Base-by-base conservation (phyloP, 768 basidiomycete species). In the Coprinellus micaceus region DNA sequence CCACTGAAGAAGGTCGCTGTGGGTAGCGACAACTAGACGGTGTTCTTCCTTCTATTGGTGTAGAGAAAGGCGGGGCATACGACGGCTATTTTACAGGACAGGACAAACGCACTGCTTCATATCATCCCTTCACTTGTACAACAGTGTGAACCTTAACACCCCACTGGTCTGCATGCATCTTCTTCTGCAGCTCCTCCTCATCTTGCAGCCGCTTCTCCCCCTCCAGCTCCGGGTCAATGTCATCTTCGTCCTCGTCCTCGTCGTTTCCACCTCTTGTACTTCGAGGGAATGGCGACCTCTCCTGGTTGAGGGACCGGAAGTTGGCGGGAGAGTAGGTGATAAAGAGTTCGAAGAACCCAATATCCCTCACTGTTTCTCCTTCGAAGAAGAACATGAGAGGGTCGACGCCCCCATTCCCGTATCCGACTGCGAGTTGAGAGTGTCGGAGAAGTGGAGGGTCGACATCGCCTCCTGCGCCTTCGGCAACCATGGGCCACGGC, bases 281-380 rank as follows among this genome's bases (percentile, higher is more conserved):
- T 33, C 33, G 33, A 33, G 33, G 33, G 33, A 77, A 75, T 0
- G 75, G 70, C 7, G 69, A 70, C 11, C 6, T 49, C 2, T 61
- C 47, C 48, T 75, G 77, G 1, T 43, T 30, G 2, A 80, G 66
- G 52, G 63, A 64, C 3, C 64, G 60, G 51, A 78, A 64, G 59
- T 74, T 71, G 30, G 71, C 62, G 4, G 69, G 69, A 1, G 56
- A 55, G 1, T 73, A 75, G 12, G 77, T 65, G 21, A 80, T 54
- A 55, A 74, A 80, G 7, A 80, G 58, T 56, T 76, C 77, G 49
- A 81, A 68, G 53, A 73, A 76, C 5, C 77, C 74, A 3, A 80
- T 64, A 47, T 80, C 77, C 26, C 69, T 55, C 3, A 63, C 57
- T 41, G 74, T 66, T 3, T 63, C 67, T 1, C 65, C 57, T 4